Conservation (phyloP, 495 filamentous ascomycete genomes). For the Cenococcum geophilum region DNA sequence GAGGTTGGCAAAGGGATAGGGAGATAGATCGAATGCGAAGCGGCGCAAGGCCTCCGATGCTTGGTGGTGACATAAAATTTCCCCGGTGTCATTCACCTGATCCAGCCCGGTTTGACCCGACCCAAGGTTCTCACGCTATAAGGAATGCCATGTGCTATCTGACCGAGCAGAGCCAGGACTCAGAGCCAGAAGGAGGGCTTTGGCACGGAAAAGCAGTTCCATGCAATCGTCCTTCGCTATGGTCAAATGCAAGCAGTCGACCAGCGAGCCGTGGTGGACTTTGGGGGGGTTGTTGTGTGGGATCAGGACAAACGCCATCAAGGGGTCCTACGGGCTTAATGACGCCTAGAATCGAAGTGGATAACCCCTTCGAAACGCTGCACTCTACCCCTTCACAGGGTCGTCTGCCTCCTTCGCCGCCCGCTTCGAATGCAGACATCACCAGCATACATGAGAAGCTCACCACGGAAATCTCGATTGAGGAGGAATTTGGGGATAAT, state of each 20-base stretch:
- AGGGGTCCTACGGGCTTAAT: conserved; percentile 35
- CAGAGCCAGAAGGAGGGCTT: conserved; percentile 31
- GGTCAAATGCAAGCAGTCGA: conserved; percentile 24
- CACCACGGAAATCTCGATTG: conserved; percentile 46
- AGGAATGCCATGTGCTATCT: conserved; percentile 46
- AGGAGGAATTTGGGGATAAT: conserved; percentile 66
- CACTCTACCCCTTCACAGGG: conserved; percentile 21
- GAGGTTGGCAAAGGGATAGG: conserved; percentile 43
- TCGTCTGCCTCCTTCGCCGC: conserved; percentile 30
- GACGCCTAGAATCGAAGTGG: conserved; percentile 31
- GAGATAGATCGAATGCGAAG: conserved; percentile 47
- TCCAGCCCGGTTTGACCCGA: conserved; percentile 68
- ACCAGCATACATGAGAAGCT: conserved; percentile 44
- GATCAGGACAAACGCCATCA: conserved; percentile 26
- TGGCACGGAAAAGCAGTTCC: conserved; percentile 30
- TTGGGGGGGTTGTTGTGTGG: conserved; percentile 40
- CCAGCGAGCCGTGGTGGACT: conserved; percentile 32
- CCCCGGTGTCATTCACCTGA: conserved; percentile 72
- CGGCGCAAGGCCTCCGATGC: conserved; percentile 69
- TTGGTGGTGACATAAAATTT: conserved; percentile 69
- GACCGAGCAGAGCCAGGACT: conserved; percentile 38
- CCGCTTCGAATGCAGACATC: conserved; percentile 27
- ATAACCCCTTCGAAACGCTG: conserved; percentile 31
- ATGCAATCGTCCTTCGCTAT: conserved; percentile 14
- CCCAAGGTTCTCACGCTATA: conserved; percentile 35